Percentiles rank a stretch among this genome's conserved stretches.
Conservation (phyloP, 2,329 filamentous ascomycete species). For the Ilyonectria destructans region DNA sequence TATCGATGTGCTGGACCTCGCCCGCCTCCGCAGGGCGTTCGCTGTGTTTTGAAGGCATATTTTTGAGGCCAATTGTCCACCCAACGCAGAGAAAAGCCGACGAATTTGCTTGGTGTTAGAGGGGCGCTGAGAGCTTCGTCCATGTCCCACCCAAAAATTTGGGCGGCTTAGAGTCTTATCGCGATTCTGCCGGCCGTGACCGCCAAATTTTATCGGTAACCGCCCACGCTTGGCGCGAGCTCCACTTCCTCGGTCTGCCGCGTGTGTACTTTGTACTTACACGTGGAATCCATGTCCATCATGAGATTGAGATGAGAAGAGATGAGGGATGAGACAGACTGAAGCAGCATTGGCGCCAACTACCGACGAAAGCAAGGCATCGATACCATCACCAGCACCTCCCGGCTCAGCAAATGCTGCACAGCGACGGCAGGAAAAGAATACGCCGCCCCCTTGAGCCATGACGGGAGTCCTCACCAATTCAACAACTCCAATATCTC, state of each 20-base stretch:
- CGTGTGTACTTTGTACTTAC: slow-evolving; percentile 41
- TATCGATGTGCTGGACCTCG: slow-evolving; percentile 48
- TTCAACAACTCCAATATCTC: slow-evolving; percentile 27
- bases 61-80: slow-evolving; percentile 41
- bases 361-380: background rate
- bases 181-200: slow-evolving; percentile 56
- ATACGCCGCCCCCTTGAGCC: slow-evolving; percentile 19
- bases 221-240: slow-evolving; percentile 33
- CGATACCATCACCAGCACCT: background rate
- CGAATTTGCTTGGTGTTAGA: slow-evolving; percentile 32
- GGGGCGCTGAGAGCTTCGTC: slow-evolving; percentile 29
- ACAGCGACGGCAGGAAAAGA: background rate
- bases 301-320: slow-evolving; percentile 34
- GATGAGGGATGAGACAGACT: slow-evolving; percentile 13
- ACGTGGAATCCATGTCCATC: slow-evolving; percentile 36
- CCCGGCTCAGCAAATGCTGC: slow-evolving; percentile 33
- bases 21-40: slow-evolving; percentile 51
- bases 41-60: slow-evolving; percentile 63
- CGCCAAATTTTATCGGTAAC: slow-evolving; percentile 54
- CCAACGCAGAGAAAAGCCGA: slow-evolving; percentile 14
- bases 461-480: slow-evolving; percentile 35
- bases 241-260: slow-evolving; percentile 36
- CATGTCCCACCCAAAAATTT: slow-evolving; percentile 52
- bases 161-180: slow-evolving; percentile 53
- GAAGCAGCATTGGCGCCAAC: background rate